Base-by-base conservation (phyloP, 768 basidiomycete species). In the Cubamyces sp. region DNA sequence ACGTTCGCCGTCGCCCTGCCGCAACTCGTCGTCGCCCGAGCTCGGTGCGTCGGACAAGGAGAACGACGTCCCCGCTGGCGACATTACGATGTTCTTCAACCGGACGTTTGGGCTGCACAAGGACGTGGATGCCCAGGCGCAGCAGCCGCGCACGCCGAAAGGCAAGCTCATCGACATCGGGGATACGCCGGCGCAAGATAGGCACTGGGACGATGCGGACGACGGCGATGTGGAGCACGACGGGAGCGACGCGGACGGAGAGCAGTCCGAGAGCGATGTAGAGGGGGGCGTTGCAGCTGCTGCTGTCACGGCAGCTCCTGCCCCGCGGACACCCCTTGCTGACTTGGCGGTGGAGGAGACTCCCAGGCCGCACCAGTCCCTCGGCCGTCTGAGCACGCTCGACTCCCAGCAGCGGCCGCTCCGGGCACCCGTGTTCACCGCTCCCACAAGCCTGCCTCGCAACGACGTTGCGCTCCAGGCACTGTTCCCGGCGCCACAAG, bases 121-220 rank as follows among this genome's bases (percentile, higher is more conserved):
- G 43, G 45, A 62, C 26, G 37, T 57, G 1, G 34, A 41, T 4
- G 40, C 16, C 3, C 50, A 54, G 19, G 23, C 40, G 9, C 26
- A n/a, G n/a, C 48, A 55, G 5, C 60, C 68, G n/a, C 64, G 67
- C 30, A 68, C 67, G 1, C 66, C 71, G 15, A 69, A 64, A 28
- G 72, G 71, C 47, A 72, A 71, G 52, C 71, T 76, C 43, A 71
- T 76, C 49, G 75, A 76, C 63, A 64, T 71, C 37, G 74, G 68
- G 11, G 71, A 71, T 50, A 61, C 67, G 45, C 52, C 62, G 15
- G 61, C 62, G 40, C 58, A 26, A 15, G 55, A 48, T 15, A 34
- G 42, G 23, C 48, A 46, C 21, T 61, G 58, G 47, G 54, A 57
- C 11, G 46, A 61, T 5, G 26, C 49, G 45, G 45, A 46, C 45